Conservation (phyloP, 148 eudicot genomes). For the Camellia japonica region DNA sequence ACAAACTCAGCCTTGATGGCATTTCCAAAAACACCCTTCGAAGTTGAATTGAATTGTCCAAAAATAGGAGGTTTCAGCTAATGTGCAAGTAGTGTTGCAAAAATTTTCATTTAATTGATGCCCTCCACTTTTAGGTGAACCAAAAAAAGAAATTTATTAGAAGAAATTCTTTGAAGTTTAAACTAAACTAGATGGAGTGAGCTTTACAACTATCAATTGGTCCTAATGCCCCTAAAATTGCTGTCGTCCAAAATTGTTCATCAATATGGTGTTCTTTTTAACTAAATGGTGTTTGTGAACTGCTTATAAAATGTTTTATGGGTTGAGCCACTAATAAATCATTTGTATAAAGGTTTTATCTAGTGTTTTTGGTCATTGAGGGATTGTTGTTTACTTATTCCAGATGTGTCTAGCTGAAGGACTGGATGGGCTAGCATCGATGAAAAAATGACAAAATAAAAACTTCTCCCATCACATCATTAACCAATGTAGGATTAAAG, state of each 20-base stretch:
- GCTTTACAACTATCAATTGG: not conserved
- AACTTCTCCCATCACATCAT: not conserved
- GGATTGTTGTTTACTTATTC: no score
- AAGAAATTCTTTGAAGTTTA: not conserved
- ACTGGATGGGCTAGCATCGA: not conserved
- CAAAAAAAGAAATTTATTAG: not conserved
- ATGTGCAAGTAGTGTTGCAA: not conserved
- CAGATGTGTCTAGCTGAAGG: no score
- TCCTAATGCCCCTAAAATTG: not conserved
- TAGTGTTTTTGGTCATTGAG: not conserved
- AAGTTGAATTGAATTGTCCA: no score
- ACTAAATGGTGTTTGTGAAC: not conserved
- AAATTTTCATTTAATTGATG: not conserved
- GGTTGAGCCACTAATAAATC: not conserved
- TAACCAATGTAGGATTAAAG: not conserved
- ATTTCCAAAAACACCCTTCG: not conserved
- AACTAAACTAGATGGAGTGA: not conserved
- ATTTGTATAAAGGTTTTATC: not conserved
- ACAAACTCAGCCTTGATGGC: not conserved
- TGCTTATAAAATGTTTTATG: not conserved
- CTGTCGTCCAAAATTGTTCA: not conserved
- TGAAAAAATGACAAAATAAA: conserved; percentile 2
- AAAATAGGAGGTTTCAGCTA: no score
- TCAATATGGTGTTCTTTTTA: not conserved
- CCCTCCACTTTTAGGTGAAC: not conserved